Evolutionary conservation across 2,329 filamentous ascomycete genomes (phyloP).

Genomic region (Aspergillus pseudoterreus): DNA sequence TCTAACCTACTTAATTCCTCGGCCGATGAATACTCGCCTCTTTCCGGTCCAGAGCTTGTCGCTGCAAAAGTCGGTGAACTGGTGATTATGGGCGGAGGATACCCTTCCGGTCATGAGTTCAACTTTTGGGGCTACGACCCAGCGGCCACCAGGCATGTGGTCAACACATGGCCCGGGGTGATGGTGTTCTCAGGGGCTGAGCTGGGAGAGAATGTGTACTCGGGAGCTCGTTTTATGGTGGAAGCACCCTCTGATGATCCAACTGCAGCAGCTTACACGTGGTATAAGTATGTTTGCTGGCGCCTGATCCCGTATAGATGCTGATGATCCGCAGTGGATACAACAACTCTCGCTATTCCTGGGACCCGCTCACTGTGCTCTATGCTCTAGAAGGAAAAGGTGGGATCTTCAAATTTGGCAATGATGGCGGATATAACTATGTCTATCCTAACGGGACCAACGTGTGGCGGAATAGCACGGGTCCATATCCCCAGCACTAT

Average conservation of each 20-base stretch:
- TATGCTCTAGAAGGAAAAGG: slow-evolving; percentile 6
- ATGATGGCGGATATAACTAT: slow-evolving; percentile 1
- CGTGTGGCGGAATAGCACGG: background rate
- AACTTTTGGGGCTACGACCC: slow-evolving; percentile 2
- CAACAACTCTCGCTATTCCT: background rate
- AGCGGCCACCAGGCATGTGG: background rate
- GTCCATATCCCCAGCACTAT: too few relatives aligned
- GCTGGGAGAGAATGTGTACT: slow-evolving; percentile 4
- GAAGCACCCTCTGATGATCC: slow-evolving; percentile 2
- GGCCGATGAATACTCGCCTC: background rate
- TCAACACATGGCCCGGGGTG: slow-evolving; percentile 3
- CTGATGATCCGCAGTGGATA: slow-evolving; percentile 1
- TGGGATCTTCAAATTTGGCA: background rate
- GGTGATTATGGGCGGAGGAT: slow-evolving; percentile 6
- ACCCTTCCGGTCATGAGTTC: slow-evolving; percentile 6
- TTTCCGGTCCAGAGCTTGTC: slow-evolving; percentile 2
- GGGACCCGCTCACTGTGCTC: slow-evolving; percentile 6
- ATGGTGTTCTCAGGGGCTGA: slow-evolving; percentile 3
- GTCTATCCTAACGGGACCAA: slow-evolving; percentile 5
- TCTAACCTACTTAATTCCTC: background rate
- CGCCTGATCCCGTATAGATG: too few relatives aligned
- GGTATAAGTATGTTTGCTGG: slow-evolving; percentile 7
- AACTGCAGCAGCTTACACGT: slow-evolving; percentile 3
- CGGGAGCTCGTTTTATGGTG: slow-evolving; percentile 1
- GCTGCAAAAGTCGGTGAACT: slow-evolving; percentile 5